Evolutionary conservation across 495 filamentous ascomycete species (phyloP).

Genomic region (Penicillium ochrochloron): DNA sequence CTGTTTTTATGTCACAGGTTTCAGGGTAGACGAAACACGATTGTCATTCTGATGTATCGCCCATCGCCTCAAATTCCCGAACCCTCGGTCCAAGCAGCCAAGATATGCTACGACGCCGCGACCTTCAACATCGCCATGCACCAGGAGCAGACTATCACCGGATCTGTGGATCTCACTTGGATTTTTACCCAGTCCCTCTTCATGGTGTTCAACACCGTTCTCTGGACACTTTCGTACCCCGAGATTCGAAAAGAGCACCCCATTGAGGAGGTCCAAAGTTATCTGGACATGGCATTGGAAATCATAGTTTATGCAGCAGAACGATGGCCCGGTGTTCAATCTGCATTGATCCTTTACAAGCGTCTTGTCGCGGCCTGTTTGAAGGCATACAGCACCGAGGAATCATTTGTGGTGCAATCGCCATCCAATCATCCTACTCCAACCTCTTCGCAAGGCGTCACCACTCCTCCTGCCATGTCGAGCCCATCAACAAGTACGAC

Average conservation of each 20-base stretch:
- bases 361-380: slow-evolving; percentile 82
- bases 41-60: slow-evolving; percentile 81
- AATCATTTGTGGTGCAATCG: slow-evolving; percentile 68
- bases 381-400: slow-evolving; percentile 76
- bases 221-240: slow-evolving; percentile 86
- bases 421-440: slow-evolving; percentile 58
- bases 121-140: slow-evolving; percentile 78
- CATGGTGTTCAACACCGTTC: slow-evolving; percentile 81
- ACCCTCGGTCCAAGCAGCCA: slow-evolving; percentile 73
- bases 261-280: slow-evolving; percentile 70
- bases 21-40: slow-evolving; percentile 74
- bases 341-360: slow-evolving; percentile 78
- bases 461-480: slow-evolving; percentile 55
- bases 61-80: slow-evolving; percentile 89
- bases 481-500: slow-evolving; percentile 52
- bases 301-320: slow-evolving; percentile 74
- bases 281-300: slow-evolving; percentile 72
- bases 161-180: slow-evolving; percentile 85
- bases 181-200: slow-evolving; percentile 86
- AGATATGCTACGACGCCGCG: slow-evolving; percentile 79
- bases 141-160: slow-evolving; percentile 71
- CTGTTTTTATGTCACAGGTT: slow-evolving; percentile 58
- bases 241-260: slow-evolving; percentile 73
- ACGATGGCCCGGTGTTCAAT: slow-evolving; percentile 85
- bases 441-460: slow-evolving; percentile 45